Conservation (phyloP, 116 monocot genomes). For the Zostera marina region DNA sequence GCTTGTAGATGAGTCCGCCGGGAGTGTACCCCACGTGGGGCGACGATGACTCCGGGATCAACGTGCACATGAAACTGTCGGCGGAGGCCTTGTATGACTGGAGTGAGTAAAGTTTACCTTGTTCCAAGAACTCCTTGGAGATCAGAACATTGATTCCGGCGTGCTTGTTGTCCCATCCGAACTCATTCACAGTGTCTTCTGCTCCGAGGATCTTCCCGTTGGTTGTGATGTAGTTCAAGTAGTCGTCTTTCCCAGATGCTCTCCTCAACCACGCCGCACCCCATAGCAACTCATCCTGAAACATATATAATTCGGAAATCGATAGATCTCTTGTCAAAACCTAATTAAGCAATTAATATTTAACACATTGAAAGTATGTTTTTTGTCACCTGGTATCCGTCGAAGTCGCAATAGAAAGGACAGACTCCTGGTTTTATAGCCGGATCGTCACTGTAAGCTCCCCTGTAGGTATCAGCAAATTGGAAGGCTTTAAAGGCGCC, state of each 20-base stretch:
- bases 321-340: no score
- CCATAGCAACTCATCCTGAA: conserved; percentile 75
- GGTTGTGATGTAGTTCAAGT: conserved; percentile 52
- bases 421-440: neutral
- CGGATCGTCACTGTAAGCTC: neutral
- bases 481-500: neutral
- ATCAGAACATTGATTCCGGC: conserved; percentile 84
- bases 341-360: no score
- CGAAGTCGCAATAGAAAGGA: neutral
- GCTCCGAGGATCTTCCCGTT: conserved; percentile 70
- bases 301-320: no score
- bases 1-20: conserved; percentile 83
- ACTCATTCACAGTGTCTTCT: conserved; percentile 49
- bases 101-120: conserved; percentile 32
- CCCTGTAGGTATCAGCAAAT: neutral
- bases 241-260: conserved; percentile 41
- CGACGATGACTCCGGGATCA: conserved; percentile 65
- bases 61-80: conserved; percentile 80
- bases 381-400: no score
- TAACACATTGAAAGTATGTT: no score
- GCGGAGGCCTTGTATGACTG: conserved; percentile 76
- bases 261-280: conserved; percentile 81
- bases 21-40: conserved; percentile 51
- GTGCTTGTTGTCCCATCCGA: conserved; percentile 98
- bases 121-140: conserved; percentile 81